These are phyloP conservation scores for Yamadazyma akitaensis DNA, from an alignment of 805 yeast species.

Conservation along the genomic window DNA sequence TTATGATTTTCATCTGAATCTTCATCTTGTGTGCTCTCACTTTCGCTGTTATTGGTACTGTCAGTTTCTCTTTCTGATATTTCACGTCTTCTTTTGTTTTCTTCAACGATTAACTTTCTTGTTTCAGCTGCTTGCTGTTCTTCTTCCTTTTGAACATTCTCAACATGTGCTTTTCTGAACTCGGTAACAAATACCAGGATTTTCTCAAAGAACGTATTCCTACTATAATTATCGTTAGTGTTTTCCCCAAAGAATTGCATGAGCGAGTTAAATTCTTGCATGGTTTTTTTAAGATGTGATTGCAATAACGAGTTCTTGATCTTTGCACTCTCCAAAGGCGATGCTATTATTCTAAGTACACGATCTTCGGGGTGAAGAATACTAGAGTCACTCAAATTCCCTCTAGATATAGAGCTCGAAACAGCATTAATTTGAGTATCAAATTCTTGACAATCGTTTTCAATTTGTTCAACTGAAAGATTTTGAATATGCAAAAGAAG, in stretches of 20 bases:
- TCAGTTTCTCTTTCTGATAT: conserved; percentile 4
- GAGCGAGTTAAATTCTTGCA: conserved; percentile 62
- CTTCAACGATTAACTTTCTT: conserved; percentile 33
- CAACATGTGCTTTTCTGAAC: conserved; percentile 74
- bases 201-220: conserved; percentile 69
- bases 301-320: conserved; percentile 62
- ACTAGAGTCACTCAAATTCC: conserved; percentile 77
- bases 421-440: conserved; percentile 63
- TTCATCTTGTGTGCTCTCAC: conserved; percentile 7
- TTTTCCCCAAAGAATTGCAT: conserved; percentile 94
- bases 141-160: conserved; percentile 78
- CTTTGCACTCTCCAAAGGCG: conserved; percentile 72
- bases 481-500: conserved; percentile 61
- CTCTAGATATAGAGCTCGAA: conserved; percentile 69
- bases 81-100: conserved; percentile 1
- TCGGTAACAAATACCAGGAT: conserved; percentile 77
- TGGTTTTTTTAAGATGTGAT: conserved; percentile 59
- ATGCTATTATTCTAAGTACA: conserved; percentile 56
- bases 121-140: conserved; percentile 52
- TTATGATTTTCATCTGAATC: conserved; percentile 15
- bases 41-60: conserved; percentile 10
- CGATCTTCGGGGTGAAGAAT: conserved; percentile 82
- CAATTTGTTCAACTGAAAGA: conserved; percentile 77
- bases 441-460: conserved; percentile 66
- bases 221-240: conserved; percentile 60